phyloP scores from a whole-genome alignment of 495 filamentous ascomycete genomes.

The Trichoderma erinaceum region DNA sequence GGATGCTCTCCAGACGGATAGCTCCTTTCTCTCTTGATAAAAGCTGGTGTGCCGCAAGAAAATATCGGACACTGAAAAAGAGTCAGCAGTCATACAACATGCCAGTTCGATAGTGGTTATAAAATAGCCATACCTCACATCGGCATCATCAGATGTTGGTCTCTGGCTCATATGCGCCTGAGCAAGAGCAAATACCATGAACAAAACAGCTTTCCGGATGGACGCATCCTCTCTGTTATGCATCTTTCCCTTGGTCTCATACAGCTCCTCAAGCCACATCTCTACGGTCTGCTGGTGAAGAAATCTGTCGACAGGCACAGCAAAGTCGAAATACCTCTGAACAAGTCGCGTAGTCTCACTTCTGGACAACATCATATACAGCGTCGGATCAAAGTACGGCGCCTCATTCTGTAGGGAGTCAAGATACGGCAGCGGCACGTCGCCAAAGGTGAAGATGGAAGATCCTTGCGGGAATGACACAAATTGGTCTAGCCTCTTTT shows the following conservation, averaged over 20 bases:
- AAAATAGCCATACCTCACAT: conserved; percentile 10
- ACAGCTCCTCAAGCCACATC: conserved; percentile 28
- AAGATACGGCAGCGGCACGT: conserved; percentile 23
- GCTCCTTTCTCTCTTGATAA: conserved; percentile 31
- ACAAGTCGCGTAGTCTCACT: conserved; percentile 24
- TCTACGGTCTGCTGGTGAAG: conserved; percentile 33
- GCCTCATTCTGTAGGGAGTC: conserved; percentile 19
- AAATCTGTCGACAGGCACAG: conserved; percentile 30
- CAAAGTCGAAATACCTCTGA: conserved; percentile 32
- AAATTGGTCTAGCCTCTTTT: conserved; percentile 23
- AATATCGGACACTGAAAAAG: conserved; percentile 26
- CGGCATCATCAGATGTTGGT: conserved; percentile 17
- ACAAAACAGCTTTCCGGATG: conserved; percentile 25
- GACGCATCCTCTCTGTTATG: conserved; percentile 20
- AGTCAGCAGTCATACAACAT: conserved; percentile 11
- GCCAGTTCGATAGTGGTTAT: not conserved
- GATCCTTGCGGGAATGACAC: conserved; percentile 21
- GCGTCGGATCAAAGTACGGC: conserved; percentile 21
- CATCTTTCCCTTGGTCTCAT: conserved; percentile 26
- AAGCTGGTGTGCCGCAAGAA: conserved; percentile 31
- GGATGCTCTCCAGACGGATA: conserved; percentile 28
- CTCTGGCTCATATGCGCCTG: conserved; percentile 21
- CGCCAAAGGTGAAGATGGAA: conserved; percentile 29
- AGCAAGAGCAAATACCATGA: conserved; percentile 28
- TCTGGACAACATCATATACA: conserved; percentile 20